These are phyloP conservation scores for Globisporangium mamillatum DNA, from an alignment of 352 stramenopile genomes.

Conservation along the genomic window DNA sequence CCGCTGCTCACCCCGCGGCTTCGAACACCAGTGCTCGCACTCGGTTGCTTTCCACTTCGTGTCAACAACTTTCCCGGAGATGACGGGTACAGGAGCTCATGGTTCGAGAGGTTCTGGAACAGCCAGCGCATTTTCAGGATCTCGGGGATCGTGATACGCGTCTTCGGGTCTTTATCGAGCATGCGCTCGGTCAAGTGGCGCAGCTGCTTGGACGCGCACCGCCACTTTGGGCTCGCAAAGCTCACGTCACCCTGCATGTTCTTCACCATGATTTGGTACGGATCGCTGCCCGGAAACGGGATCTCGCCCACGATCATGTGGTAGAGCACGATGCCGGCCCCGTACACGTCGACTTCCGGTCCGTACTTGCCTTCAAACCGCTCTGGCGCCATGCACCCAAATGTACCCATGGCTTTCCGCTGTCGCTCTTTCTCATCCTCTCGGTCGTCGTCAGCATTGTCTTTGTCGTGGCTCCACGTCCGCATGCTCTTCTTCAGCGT, in stretches of 20 bases:
- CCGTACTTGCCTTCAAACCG: slow-evolving; percentile 50
- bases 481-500: slow-evolving; percentile 8
- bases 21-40: background rate
- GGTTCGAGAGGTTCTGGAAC: slow-evolving; percentile 23
- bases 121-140: slow-evolving; percentile 57
- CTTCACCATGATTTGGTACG: slow-evolving; percentile 53
- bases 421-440: slow-evolving; percentile 12
- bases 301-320: slow-evolving; percentile 56
- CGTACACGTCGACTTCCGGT: slow-evolving; percentile 58
- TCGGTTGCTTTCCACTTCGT: background rate
- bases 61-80: background rate
- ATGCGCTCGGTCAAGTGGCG: slow-evolving; percentile 38
- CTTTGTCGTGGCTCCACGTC: background rate
- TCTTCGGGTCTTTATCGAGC: slow-evolving; percentile 46
- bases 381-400: slow-evolving; percentile 65
- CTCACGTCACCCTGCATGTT: slow-evolving; percentile 60
- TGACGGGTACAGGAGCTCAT: slow-evolving; percentile 2
- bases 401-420: slow-evolving; percentile 37
- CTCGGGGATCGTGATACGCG: slow-evolving; percentile 50
- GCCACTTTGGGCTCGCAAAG: slow-evolving; percentile 41
- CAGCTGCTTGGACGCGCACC: slow-evolving; percentile 31
- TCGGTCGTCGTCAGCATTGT: background rate
- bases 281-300: slow-evolving; percentile 40
- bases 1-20: slow-evolving; percentile 4
- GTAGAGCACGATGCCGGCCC: slow-evolving; percentile 55